Evolutionary conservation across 2,329 filamentous ascomycete species (phyloP).

Genomic region (Trichoderma sp.): DNA sequence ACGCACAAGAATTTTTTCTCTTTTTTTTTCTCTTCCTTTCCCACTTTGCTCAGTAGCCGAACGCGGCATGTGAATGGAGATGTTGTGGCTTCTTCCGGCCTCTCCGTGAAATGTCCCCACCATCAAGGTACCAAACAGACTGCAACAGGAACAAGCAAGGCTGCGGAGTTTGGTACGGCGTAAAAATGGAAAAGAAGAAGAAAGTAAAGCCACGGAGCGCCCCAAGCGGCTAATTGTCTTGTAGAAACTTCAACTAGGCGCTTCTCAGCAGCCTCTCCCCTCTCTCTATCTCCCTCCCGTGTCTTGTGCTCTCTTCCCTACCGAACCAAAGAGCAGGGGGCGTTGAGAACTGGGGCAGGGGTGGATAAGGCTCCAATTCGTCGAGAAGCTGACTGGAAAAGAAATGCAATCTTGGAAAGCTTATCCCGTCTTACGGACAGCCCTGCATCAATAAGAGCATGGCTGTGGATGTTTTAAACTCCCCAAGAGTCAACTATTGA

Average conservation of each 20-base stretch:
- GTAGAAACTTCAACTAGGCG: not conserved
- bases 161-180: not conserved
- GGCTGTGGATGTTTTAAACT: not conserved
- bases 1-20: not conserved
- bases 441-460: not conserved
- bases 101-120: conserved; percentile 9
- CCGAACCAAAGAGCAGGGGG: not conserved
- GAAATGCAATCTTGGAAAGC: conserved; percentile 15
- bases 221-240: not conserved
- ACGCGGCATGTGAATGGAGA: conserved; percentile 2
- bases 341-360: not conserved
- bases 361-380: conserved; percentile 4
- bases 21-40: not conserved
- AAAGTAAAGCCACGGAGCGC: not conserved
- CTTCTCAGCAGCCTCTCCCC: not conserved
- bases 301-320: not conserved
- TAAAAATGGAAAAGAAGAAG: not conserved
- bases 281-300: not conserved
- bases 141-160: not conserved
- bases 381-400: conserved; percentile 13
- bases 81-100: conserved; percentile 10
- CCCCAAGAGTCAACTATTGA: not conserved
- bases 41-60: not conserved
- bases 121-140: not conserved
- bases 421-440: not conserved